Conservation (phyloP, 768 basidiomycete genomes). For the Boletus sensibilis region DNA sequence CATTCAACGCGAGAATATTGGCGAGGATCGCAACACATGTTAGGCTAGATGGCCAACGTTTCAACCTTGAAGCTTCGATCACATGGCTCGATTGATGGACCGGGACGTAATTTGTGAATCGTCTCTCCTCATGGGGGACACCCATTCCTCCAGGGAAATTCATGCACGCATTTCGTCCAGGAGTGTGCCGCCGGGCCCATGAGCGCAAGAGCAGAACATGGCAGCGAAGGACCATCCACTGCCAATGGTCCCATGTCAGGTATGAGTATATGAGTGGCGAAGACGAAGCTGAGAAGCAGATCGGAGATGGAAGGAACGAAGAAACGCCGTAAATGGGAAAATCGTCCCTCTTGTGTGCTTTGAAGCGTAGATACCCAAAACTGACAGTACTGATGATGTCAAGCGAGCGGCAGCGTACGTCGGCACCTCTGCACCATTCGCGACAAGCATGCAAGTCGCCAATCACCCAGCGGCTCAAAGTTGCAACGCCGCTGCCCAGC, state of each 20-base stretch:
- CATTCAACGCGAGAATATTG: neutral
- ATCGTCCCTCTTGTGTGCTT: slow-evolving; percentile 8
- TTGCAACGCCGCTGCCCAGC: neutral
- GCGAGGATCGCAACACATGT: slow-evolving; percentile 12
- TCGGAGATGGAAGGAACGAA: slow-evolving; percentile 23
- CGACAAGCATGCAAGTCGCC: neutral
- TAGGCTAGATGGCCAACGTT: slow-evolving; percentile 2
- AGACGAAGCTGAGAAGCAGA: slow-evolving; percentile 24
- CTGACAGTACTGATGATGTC: neutral
- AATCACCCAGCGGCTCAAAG: neutral
- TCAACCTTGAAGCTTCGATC: slow-evolving; percentile 9
- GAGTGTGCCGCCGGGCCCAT: slow-evolving; percentile 7
- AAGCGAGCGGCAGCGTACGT: neutral
- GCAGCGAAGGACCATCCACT: slow-evolving; percentile 6
- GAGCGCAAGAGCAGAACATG: neutral
- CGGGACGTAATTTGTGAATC: slow-evolving; percentile 12
- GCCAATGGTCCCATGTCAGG: slow-evolving; percentile 16
- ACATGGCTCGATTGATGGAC: slow-evolving; percentile 3
- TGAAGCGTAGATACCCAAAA: neutral
- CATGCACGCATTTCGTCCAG: neutral
- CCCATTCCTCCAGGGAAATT: neutral
- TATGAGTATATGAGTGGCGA: slow-evolving; percentile 7
- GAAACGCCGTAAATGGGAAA: slow-evolving; percentile 13
- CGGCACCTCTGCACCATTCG: neutral
- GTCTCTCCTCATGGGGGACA: neutral